These are phyloP conservation scores for Capronia coronata DNA, from an alignment of 2,329 filamentous ascomycete genomes.

Conservation along the genomic window DNA sequence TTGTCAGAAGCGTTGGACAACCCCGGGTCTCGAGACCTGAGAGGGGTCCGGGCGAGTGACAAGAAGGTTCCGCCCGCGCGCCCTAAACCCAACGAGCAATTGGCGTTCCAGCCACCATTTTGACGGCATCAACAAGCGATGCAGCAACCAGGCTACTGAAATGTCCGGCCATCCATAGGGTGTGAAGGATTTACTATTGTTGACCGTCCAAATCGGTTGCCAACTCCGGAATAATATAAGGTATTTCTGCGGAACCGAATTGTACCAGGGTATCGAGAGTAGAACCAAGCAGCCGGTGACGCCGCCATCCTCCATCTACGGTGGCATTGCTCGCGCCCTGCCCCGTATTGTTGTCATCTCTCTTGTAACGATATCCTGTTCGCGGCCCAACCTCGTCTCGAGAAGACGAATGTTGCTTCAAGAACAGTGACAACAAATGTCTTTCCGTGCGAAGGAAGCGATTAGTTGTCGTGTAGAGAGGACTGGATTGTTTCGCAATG, in stretches of 20 bases:
- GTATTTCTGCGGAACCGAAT: not conserved
- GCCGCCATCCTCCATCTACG: not conserved
- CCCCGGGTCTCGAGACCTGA: not conserved
- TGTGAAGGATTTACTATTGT: not conserved
- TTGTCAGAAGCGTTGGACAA: not conserved
- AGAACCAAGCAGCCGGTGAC: not conserved
- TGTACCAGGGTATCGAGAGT: not conserved
- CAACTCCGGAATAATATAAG: not conserved
- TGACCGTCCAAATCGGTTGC: not conserved
- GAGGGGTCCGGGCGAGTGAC: not conserved
- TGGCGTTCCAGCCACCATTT: not conserved
- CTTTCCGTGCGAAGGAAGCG: not conserved
- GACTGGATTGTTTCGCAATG: no score
- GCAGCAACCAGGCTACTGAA: not conserved
- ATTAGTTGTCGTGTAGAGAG: not conserved
- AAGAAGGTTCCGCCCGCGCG: not conserved
- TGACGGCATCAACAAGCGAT: not conserved
- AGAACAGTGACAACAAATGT: not conserved
- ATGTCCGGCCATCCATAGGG: not conserved
- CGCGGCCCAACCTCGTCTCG: constrained; percentile 1
- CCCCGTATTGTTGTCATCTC: not conserved
- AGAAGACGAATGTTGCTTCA: not conserved
- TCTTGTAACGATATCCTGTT: not conserved
- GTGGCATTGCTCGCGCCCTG: not conserved
- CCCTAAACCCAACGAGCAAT: not conserved